phyloP scores from a whole-genome alignment of 2,329 filamentous ascomycete genomes.

The Lachnellula willkommii region DNA sequence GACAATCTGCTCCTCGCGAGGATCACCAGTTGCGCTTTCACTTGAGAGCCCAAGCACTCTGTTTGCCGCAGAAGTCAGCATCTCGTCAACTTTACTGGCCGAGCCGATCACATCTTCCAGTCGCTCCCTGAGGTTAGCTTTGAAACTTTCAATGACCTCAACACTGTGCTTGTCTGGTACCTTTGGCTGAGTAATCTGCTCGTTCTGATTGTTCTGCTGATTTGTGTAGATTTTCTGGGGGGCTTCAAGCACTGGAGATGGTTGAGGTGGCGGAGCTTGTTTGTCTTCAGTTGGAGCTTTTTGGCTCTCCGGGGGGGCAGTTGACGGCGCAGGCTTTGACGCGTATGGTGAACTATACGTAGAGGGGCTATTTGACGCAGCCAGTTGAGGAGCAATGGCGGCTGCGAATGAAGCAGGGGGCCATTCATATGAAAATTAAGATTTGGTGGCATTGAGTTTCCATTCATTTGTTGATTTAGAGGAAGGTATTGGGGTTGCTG shows the following conservation, averaged over 20 bases:
- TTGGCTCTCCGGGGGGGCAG: constrained; percentile 6
- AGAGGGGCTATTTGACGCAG: constrained; percentile 9
- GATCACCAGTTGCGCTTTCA: constrained; percentile 19
- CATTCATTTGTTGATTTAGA: constrained; percentile 14
- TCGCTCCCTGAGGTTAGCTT: too few relatives aligned
- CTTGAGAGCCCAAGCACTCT: constrained; percentile 25
- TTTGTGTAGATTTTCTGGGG: background rate
- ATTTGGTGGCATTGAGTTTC: constrained; percentile 11
- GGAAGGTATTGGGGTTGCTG: constrained; percentile 22
- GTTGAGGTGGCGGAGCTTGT: background rate
- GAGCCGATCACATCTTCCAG: too few relatives aligned
- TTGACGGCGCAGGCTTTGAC: constrained; percentile 21
- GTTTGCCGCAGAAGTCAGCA: constrained; percentile 30
- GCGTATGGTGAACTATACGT: constrained; percentile 34
- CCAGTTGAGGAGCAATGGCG: constrained; percentile 23
- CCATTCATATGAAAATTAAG: constrained; percentile 15
- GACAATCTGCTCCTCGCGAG: constrained; percentile 24
- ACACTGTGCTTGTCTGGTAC: too few relatives aligned
- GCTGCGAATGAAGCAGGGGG: constrained; percentile 13
- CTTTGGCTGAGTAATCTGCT: constrained; percentile 2
- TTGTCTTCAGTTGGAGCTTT: background rate
- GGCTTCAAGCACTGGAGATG: constrained; percentile 3
- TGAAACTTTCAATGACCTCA: too few relatives aligned
- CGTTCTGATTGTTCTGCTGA: background rate
- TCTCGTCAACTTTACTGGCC: constrained; percentile 11